Conservation (phyloP, 495 filamentous ascomycete species). For the Baudoinia panamericana region DNA sequence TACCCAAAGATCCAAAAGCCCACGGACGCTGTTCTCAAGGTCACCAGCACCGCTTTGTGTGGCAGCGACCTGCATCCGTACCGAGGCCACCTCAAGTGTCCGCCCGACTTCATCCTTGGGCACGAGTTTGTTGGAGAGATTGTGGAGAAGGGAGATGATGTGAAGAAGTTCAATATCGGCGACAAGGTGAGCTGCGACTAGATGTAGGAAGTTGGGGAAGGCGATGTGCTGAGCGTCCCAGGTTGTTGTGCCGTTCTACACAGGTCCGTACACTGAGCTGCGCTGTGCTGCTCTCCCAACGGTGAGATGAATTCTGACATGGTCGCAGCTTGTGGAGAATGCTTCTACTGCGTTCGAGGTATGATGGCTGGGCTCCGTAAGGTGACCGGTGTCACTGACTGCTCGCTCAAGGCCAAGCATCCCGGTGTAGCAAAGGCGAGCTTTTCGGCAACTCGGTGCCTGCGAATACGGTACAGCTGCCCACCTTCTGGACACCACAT, state of each 20-base stretch:
- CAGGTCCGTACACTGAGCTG: too few species aligned
- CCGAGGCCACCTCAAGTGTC: constrained; percentile 49
- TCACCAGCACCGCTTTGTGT: constrained; percentile 74
- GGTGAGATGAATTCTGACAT: too few species aligned
- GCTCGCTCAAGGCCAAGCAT: constrained; percentile 71
- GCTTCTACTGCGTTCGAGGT: constrained; percentile 84
- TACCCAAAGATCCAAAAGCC: constrained; percentile 54
- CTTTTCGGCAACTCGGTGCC: constrained; percentile 58
- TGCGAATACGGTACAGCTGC: constrained; percentile 32
- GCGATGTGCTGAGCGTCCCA: too few species aligned
- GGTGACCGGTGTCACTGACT: too few species aligned
- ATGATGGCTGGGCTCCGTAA: too few species aligned
- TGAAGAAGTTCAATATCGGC: constrained; percentile 58
- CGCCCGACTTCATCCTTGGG: constrained; percentile 50
- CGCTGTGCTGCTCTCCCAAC: too few species aligned
- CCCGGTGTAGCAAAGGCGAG: constrained; percentile 60
- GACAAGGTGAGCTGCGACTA: constrained; percentile 33
- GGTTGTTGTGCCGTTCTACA: constrained; percentile 41
- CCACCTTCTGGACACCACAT: too few species aligned
- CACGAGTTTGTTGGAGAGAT: constrained; percentile 77
- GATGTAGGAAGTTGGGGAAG: not conserved
- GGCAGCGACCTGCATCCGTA: constrained; percentile 88
- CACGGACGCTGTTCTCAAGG: constrained; percentile 74
- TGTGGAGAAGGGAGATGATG: constrained; percentile 49
- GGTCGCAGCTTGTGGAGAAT: constrained; percentile 48